A percentile compares a stretch with the other conserved stretches of the same genome.
Conservation (phyloP, 2,329 filamentous ascomycete genomes). For the Fusarium kyushuense region DNA sequence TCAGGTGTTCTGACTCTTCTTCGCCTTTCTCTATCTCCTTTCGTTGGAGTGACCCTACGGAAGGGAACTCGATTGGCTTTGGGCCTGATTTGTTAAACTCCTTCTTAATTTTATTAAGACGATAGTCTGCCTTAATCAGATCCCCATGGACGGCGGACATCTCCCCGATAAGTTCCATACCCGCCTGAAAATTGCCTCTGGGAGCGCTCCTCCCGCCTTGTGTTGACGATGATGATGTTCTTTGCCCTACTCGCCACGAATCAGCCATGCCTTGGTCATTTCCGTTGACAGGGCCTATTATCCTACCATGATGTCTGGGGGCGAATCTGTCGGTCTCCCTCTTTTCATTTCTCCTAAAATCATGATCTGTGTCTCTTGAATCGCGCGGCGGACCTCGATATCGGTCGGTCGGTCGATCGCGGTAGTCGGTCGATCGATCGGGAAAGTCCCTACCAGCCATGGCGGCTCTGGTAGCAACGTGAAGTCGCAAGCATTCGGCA, state of each 20-base stretch:
- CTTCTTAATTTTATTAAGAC: conserved; percentile 23
- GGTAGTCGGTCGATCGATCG: conserved; percentile 18
- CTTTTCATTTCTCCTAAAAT: conserved; percentile 12
- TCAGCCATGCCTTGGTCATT: conserved; percentile 7
- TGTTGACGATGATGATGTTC: neutral
- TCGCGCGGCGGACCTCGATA: conserved; percentile 17
- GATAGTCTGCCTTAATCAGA: conserved; percentile 33
- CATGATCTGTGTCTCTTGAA: conserved; percentile 5
- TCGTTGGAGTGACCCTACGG: conserved; percentile 34
- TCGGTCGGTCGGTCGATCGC: conserved; percentile 26
- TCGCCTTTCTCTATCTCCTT: conserved; percentile 30
- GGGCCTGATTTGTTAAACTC: conserved; percentile 30
- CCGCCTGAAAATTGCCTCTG: conserved; percentile 8
- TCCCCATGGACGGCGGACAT: conserved; percentile 37
- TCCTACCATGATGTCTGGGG: conserved; percentile 33
- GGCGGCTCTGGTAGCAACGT: conserved; percentile 28
- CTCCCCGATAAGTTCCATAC: conserved; percentile 44
- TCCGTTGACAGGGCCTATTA: neutral
- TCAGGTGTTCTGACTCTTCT: conserved; percentile 8
- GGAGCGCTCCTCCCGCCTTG: neutral
- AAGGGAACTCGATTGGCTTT: conserved; percentile 42
- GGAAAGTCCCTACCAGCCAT: conserved; percentile 42
- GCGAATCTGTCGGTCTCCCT: conserved; percentile 16
- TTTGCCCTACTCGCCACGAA: conserved; percentile 10
- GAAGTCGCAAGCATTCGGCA: conserved; percentile 33